A percentile compares a stretch with the other conserved stretches of the same genome.
Evolutionary conservation across 257 asterid species (phyloP).

Genomic region (Ballota nigra): DNA sequence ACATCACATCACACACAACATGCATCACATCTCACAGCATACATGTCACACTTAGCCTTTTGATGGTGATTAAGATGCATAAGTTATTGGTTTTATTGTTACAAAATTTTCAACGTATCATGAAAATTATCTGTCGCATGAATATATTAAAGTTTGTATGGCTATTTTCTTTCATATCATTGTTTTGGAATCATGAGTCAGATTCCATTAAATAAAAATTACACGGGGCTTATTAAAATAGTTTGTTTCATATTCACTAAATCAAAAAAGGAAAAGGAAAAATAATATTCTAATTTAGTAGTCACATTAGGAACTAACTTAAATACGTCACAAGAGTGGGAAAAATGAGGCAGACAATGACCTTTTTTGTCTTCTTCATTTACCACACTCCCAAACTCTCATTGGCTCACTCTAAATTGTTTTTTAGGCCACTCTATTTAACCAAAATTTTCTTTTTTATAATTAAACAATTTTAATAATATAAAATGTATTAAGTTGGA

Average conservation of each 20-base stretch:
- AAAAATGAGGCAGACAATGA: constrained; percentile 22
- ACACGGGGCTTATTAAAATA: neutral
- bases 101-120: constrained; percentile 1
- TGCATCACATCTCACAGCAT: neutral
- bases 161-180: neutral
- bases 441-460: neutral
- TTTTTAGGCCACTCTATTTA: neutral
- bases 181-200: constrained; percentile 22
- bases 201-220: constrained; percentile 22
- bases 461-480: neutral
- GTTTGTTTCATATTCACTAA: constrained; percentile 7
- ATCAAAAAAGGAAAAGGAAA: neutral
- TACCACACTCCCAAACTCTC: constrained; percentile 11
- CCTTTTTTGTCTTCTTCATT: constrained; percentile 7
- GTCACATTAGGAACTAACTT: constrained; percentile 30
- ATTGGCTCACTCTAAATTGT: constrained; percentile 6
- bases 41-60: neutral
- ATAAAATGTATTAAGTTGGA: neutral
- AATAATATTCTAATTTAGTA: neutral
- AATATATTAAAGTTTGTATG: neutral
- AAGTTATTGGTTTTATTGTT: constrained; percentile 6
- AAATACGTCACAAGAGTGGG: constrained; percentile 25
- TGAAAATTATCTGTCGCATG: constrained; percentile 3
- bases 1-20: neutral
- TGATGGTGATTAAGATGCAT: neutral